phyloP scores from a whole-genome alignment of 108 stramenopile genomes.

The Pseudonitzschia pungens region DNA sequence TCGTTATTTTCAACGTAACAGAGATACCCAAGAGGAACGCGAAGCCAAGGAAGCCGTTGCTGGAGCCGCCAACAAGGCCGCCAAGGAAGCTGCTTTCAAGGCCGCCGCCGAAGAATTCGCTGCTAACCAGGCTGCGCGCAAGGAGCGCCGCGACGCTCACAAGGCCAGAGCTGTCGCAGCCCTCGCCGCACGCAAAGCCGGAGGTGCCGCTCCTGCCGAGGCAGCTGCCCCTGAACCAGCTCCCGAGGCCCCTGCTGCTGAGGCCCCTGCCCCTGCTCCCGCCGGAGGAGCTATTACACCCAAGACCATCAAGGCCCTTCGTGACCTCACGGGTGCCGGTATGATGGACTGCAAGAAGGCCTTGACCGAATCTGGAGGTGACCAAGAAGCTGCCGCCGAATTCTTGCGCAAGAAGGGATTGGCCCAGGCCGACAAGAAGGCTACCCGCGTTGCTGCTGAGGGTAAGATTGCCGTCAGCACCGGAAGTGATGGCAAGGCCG shows the following conservation, averaged over 20 bases:
- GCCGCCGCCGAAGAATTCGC: constrained; percentile 13
- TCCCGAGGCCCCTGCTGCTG: constrained; percentile 3
- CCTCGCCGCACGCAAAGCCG: not conserved
- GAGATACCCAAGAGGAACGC: constrained; percentile 23
- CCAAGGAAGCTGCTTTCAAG: constrained; percentile 13
- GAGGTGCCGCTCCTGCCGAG: not conserved
- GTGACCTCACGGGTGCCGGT: constrained; percentile 73
- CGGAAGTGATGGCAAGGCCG: constrained; percentile 46
- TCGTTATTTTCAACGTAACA: not conserved
- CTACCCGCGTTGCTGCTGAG: constrained; percentile 67
- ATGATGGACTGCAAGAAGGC: constrained; percentile 90
- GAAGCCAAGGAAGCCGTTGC: constrained; percentile 26
- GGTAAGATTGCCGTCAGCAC: constrained; percentile 64
- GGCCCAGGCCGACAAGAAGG: constrained; percentile 79
- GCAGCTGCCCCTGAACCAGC: not conserved
- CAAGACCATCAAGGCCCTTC: constrained; percentile 62
- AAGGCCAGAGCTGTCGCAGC: constrained; percentile 11
- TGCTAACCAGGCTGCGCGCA: constrained; percentile 20
- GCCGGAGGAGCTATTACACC: constrained; percentile 22
- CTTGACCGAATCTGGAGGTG: constrained; percentile 65
- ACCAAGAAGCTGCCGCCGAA: constrained; percentile 61
- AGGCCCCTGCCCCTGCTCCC: constrained; percentile 15
- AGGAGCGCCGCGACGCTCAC: constrained; percentile 15
- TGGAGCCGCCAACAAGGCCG: constrained; percentile 18
- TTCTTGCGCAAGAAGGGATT: constrained; percentile 69